Conservation (phyloP, 2,329 filamentous ascomycete species). For the Conoideocrella luteorostrata region DNA sequence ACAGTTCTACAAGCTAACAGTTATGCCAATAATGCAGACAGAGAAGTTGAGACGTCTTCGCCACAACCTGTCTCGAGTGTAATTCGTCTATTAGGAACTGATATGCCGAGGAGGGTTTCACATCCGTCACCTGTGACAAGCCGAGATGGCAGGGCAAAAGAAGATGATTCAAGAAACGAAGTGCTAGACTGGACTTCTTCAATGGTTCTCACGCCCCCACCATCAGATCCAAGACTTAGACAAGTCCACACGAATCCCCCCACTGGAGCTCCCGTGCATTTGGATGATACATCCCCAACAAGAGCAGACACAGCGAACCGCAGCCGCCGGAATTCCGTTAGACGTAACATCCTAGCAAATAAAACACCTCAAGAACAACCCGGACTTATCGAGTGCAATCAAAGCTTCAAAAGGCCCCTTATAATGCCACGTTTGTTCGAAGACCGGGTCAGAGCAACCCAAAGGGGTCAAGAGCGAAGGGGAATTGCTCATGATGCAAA, state of each 20-base stretch:
- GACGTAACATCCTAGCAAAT: no score
- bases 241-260: not conserved
- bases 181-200: not conserved
- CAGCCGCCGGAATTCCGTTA: no score
- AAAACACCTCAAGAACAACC: no score
- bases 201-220: constrained; percentile 8
- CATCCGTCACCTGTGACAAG: not conserved
- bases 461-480: not conserved
- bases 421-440: not conserved
- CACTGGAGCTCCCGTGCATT: not conserved
- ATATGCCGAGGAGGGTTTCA: not conserved
- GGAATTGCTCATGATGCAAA: not conserved
- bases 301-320: not conserved
- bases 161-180: not conserved
- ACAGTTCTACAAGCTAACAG: not conserved
- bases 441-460: not conserved
- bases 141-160: not conserved
- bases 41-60: not conserved
- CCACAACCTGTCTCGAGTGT: not conserved
- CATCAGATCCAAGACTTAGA: constrained; percentile 7
- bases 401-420: not conserved
- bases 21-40: not conserved
- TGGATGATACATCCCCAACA: not conserved
- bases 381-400: not conserved
- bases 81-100: not conserved